These are phyloP conservation scores for Cytauxzoon felis DNA, from an alignment of 169 alveolate species.

Conservation along the genomic window DNA sequence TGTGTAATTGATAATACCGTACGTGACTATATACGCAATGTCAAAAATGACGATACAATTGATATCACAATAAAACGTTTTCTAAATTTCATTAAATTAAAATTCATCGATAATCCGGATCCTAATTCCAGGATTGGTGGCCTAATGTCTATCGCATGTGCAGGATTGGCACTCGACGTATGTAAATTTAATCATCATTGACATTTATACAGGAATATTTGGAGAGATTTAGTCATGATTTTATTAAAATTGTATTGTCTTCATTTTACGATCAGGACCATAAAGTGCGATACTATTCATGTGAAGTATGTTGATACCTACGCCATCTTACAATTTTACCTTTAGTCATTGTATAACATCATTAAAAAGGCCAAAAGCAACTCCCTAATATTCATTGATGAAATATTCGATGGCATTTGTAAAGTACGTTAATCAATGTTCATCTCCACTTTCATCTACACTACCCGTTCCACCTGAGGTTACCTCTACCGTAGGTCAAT, in stretches of 20 bases:
- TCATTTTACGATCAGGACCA: constrained; percentile 66
- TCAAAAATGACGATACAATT: background rate
- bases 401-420: constrained; percentile 69
- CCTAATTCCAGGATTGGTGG: constrained; percentile 60
- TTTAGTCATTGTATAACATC: constrained; percentile 63
- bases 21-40: constrained; percentile 10
- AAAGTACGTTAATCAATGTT: constrained; percentile 16
- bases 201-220: constrained; percentile 25
- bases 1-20: constrained; percentile 43
- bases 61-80: constrained; percentile 29
- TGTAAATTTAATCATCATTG: background rate
- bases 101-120: constrained; percentile 49
- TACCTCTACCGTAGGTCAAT: too few relatives aligned
- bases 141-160: constrained; percentile 54
- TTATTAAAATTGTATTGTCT: constrained; percentile 41
- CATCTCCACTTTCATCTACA: too few relatives aligned
- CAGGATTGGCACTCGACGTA: constrained; percentile 61
- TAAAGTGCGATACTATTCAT: constrained; percentile 70
- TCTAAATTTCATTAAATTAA: constrained; percentile 20
- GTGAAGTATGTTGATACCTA: constrained; percentile 57
- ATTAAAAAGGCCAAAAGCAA: constrained; percentile 52
- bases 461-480: too few relatives aligned
- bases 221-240: constrained; percentile 9
- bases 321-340: background rate
- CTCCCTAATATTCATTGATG: constrained; percentile 40